Evolutionary conservation across 2,329 filamentous ascomycete species (phyloP), one percentile per base, ranked within the genome.

Genomic region (Fusarium domesticum): DNA sequence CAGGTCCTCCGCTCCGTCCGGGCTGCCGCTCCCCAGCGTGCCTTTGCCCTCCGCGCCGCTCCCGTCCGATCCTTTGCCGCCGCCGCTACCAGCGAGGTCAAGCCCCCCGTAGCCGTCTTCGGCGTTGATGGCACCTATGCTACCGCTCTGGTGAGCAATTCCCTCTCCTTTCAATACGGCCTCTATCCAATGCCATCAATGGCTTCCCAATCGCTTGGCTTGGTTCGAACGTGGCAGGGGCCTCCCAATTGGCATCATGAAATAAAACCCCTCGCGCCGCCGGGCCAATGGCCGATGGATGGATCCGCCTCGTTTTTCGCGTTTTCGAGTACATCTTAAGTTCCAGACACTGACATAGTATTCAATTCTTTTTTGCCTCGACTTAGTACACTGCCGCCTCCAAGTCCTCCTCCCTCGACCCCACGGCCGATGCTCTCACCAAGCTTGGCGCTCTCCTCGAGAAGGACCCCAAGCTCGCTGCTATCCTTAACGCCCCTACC

Each of bases 111-210:
- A 68, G 81, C 91, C 63, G 82, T 98, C 66, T 98, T 89, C 74
- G 93, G 93, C 63, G 77, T 98, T 67, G 93, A 97, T 74, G 93
- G 93, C 73, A 97, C 92, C 69, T 98, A 98, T 77, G 93, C 93
- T 70, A 90, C 86, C 76, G 93, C 93, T 77, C 81, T 98, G 84
- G 93, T 98, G 92, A 71, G 89, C 48, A 44, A 19, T 50, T 42
- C 37, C 47, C 35, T 39, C 42, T 33, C 31, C 33, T 37, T 46
- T 36, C 43, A 28, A 20, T 39, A 18, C 41, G 20, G 18, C 37
- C 16, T 38, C 34, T 10, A 15, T 28, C 18, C 5, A 14, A 30
- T 31, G 18, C 17, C 19, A 8, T 31, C 35, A 12, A 37, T 18
- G 23, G 23, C 4, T 12, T 10, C 14, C 7, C 23, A 10, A 28